These are phyloP conservation scores for Aspergillus amoenus DNA, from an alignment of 2,329 filamentous ascomycete genomes.

Conservation along the genomic window DNA sequence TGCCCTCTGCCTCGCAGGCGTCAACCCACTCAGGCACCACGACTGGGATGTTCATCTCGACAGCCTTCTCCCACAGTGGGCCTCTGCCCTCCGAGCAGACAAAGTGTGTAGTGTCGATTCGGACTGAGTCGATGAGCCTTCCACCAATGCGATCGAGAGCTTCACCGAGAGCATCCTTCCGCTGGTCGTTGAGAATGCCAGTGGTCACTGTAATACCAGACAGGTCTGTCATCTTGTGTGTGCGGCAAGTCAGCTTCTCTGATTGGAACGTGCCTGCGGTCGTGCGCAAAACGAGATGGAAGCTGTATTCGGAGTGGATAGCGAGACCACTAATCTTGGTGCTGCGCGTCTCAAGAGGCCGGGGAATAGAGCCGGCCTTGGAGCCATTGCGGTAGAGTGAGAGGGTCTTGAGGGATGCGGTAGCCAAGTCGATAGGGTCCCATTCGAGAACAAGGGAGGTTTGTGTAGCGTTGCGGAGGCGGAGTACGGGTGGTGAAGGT, in stretches of 20 bases:
- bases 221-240: conserved; percentile 98
- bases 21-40: conserved; percentile 97
- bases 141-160: conserved; percentile 88
- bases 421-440: conserved; percentile 92
- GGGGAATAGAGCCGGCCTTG: conserved; percentile 92
- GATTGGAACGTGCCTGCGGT: conserved; percentile 83
- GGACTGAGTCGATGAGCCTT: conserved; percentile 82
- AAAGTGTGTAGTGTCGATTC: conserved; percentile 98
- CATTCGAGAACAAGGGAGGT: conserved; percentile 98
- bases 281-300: conserved; percentile 88
- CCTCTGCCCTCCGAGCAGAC: conserved; percentile 93
- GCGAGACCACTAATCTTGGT: conserved; percentile 96
- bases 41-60: conserved; percentile 96
- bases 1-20: conserved; percentile 89
- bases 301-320: conserved; percentile 94
- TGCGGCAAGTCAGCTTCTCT: conserved; percentile 80
- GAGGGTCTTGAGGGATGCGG: conserved; percentile 84
- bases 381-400: conserved; percentile 93
- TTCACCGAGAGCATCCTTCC: conserved; percentile 69
- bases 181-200: conserved; percentile 73
- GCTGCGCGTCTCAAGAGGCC: conserved; percentile 80
- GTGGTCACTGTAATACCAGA: conserved; percentile 93
- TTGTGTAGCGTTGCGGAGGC: conserved; percentile 95
- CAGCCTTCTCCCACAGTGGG: conserved; percentile 89
- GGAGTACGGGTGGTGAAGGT: conserved; percentile 74